Percentiles rank a stretch among this genome's conserved stretches.
Evolutionary conservation across 2,329 filamentous ascomycete species (phyloP).

Genomic region (Calonectria hongkongensis): DNA sequence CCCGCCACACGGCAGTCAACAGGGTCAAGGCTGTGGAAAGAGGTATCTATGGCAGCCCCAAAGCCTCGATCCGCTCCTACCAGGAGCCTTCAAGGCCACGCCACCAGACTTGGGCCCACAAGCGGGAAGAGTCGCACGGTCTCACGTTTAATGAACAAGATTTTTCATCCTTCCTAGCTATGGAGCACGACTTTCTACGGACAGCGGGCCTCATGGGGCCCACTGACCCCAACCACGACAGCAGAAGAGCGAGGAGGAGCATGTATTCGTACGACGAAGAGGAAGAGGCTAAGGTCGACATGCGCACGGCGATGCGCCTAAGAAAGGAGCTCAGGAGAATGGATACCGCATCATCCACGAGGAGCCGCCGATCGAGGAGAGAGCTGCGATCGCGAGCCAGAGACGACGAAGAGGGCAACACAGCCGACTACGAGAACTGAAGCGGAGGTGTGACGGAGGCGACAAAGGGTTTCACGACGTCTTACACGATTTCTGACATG

Average conservation of each 20-base stretch:
- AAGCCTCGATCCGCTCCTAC: not conserved
- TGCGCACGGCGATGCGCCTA: slow-evolving; percentile 49
- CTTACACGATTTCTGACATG: slow-evolving; percentile 26
- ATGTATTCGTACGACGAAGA: slow-evolving; percentile 50
- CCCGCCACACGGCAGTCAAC: slow-evolving; percentile 13
- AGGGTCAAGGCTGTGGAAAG: slow-evolving; percentile 9
- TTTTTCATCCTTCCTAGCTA: slow-evolving; percentile 48
- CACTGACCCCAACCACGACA: slow-evolving; percentile 45
- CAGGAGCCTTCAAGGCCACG: not conserved
- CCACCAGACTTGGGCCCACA: slow-evolving; percentile 23
- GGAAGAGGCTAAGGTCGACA: slow-evolving; percentile 50
- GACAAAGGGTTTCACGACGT: slow-evolving; percentile 33
- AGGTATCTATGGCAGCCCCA: slow-evolving; percentile 5
- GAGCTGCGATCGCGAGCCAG: slow-evolving; percentile 14
- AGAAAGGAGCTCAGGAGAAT: slow-evolving; percentile 47
- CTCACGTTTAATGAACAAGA: slow-evolving; percentile 43
- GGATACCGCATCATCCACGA: slow-evolving; percentile 21
- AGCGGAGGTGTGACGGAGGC: slow-evolving; percentile 34
- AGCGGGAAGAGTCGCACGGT: slow-evolving; percentile 30
- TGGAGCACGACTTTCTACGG: slow-evolving; percentile 36
- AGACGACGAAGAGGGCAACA: slow-evolving; percentile 45
- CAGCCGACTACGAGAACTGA: slow-evolving; percentile 49
- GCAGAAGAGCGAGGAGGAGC: slow-evolving; percentile 42
- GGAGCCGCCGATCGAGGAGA: slow-evolving; percentile 30
- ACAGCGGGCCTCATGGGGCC: slow-evolving; percentile 45